A percentile compares a stretch with the other conserved stretches of the same genome.
These are phyloP conservation scores for Pythium myriotylum DNA, from an alignment of 352 stramenopile genomes.

Conservation along the genomic window DNA sequence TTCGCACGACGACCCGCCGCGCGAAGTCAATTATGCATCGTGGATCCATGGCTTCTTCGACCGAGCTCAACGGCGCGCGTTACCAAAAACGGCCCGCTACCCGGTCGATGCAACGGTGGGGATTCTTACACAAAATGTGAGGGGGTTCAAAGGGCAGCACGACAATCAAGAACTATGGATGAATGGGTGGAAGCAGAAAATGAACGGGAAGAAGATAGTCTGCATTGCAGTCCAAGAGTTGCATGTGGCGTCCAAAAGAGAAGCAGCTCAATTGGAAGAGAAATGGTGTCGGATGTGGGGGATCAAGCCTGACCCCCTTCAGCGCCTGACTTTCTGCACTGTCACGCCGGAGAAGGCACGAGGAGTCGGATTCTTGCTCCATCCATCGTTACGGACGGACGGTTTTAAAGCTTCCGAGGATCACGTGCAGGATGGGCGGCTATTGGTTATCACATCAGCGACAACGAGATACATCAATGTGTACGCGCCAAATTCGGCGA, in stretches of 20 bases:
- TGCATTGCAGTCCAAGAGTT: neutral
- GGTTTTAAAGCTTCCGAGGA: neutral
- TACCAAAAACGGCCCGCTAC: neutral
- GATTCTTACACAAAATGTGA: conserved; percentile 4
- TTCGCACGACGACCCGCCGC: too few species aligned
- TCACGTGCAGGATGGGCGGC: neutral
- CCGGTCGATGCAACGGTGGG: neutral
- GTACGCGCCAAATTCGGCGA: too few species aligned
- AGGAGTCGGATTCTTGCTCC: neutral
- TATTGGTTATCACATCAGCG: neutral
- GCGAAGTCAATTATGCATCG: neutral
- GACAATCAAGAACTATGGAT: conserved; percentile 5
- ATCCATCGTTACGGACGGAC: neutral
- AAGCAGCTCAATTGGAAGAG: neutral
- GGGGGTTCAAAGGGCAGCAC: neutral
- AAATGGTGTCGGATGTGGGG: conserved; percentile 2
- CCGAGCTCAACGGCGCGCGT: neutral
- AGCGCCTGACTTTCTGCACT: neutral
- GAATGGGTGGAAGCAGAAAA: neutral
- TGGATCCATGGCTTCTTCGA: conserved; percentile 5
- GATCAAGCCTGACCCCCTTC: neutral
- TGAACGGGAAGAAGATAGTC: neutral
- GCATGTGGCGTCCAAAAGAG: neutral
- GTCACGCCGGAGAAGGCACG: neutral
- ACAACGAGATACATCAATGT: neutral